Evolutionary conservation across 1,139 yeast species (phyloP).

Genomic region (Komagataea norvegica): DNA sequence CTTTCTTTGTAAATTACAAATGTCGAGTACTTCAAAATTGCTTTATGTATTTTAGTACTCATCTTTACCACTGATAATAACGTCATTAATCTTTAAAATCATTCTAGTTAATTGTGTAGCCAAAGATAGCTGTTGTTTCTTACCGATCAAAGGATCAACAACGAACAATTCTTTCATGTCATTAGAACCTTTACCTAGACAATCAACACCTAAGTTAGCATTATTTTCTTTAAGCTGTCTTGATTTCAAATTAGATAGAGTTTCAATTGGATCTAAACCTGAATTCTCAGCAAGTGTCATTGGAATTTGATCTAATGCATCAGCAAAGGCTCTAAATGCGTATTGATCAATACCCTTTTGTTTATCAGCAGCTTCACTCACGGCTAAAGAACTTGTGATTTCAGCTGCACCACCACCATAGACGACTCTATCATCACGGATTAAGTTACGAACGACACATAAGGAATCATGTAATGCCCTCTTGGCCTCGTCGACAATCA

Average conservation of each 20-base stretch:
- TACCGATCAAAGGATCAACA: constrained; percentile 94
- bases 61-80: constrained; percentile 86
- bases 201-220: constrained; percentile 84
- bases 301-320: constrained; percentile 88
- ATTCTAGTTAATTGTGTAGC: constrained; percentile 97
- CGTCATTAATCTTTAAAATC: constrained; percentile 95
- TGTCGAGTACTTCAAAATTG: not conserved
- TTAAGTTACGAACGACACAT: constrained; percentile 94
- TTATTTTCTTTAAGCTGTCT: constrained; percentile 73
- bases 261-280: constrained; percentile 90
- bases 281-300: constrained; percentile 96
- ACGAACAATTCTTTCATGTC: constrained; percentile 94
- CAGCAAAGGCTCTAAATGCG: constrained; percentile 92
- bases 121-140: constrained; percentile 88
- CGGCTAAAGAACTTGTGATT: constrained; percentile 87
- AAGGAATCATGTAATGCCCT: constrained; percentile 96
- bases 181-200: constrained; percentile 79
- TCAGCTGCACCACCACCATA: constrained; percentile 99
- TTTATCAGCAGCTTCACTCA: constrained; percentile 85
- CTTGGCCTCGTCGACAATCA: constrained; percentile 96
- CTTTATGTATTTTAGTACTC: constrained; percentile 41
- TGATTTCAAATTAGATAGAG: constrained; percentile 77
- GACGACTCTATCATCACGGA: constrained; percentile 87
- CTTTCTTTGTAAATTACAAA: too few relatives aligned
- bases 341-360: constrained; percentile 96